Evolutionary conservation across 163 green algal species (phyloP), one percentile per base, ranked within the genome.

Genomic region (Scenedesmus sp.): DNA sequence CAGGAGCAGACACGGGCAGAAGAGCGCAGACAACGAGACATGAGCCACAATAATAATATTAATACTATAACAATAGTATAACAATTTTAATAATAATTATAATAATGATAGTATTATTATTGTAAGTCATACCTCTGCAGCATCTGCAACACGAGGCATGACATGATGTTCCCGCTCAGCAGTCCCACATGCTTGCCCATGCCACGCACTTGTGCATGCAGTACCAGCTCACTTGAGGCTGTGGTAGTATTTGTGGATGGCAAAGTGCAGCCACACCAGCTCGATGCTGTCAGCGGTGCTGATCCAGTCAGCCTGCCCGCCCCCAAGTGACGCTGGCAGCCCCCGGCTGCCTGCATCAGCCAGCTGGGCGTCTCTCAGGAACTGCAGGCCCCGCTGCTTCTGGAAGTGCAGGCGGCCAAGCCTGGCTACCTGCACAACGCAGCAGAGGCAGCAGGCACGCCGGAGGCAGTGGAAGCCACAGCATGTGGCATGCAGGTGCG

Each of bases 251-350:
- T 88, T 91, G 76, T 90, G 95, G 7, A 96, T 86, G 0, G 94
- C 95, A 83, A 95, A 97, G 88, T 95, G 84, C 72, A 97, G 81
- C 95, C 95, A 97, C 30, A 92, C 90, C n/a, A 93, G 73, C 72
- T 97, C 95, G 30, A 68, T 44, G 51, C 40, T 53, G 37, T 18
- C 43, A 12, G 87, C 53, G 0, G 80, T 81, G 12, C 83, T 61
- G 70, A 96, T 81, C 90, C 92, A 96, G 16, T 59, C 44, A 43
- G 81, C 80, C 37, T 87, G 49, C 81, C 81, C 80, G 35, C 61
- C 78, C 83, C 10, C 18, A 3, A 22, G 46, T 49, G 33, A 20
- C 30, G 18, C 24, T 26, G 59, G 42, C 49, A 81, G 22, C 26
- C 59, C 12, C 72, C 72, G 37, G 33, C 85, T 51, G 51, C 40